A percentile compares a stretch with the other conserved stretches of the same genome.
Conservation (phyloP, 176 grass and related monocot genomes). For the Eleusine coracana region DNA sequence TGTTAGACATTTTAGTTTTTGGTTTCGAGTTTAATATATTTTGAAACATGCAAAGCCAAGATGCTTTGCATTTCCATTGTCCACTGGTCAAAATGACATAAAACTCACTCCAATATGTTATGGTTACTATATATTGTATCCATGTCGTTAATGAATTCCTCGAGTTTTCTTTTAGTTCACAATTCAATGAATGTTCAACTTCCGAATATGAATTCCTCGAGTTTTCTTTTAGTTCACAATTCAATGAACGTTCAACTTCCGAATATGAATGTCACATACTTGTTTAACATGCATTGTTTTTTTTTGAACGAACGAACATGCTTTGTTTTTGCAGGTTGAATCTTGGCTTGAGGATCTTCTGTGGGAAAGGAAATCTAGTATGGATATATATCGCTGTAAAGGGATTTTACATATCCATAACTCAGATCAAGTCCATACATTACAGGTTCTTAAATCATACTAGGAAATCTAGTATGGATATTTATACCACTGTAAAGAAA, state of each 20-base stretch:
- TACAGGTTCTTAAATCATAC: conserved; percentile 67
- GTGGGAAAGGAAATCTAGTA: conserved; percentile 77
- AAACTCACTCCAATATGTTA: neutral
- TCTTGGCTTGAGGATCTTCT: conserved; percentile 97
- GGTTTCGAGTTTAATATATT: neutral
- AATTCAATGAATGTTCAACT: neutral
- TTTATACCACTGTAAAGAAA: conserved; percentile 61
- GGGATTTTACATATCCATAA: conserved; percentile 77
- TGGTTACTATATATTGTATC: neutral
- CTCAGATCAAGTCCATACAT: conserved; percentile 82
- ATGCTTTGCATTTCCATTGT: neutral
- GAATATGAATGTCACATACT: neutral
- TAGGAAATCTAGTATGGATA: conserved; percentile 59
- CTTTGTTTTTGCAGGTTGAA: conserved; percentile 60
- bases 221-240: neutral
- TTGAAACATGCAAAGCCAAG: neutral
- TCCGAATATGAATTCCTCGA: neutral
- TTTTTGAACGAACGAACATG: too few species aligned
- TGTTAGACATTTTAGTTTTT: neutral
- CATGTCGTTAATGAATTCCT: neutral
- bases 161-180: neutral
- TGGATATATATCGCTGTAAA: conserved; percentile 95
- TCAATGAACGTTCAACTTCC: neutral
- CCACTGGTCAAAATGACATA: conserved; percentile 18
- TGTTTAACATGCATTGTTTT: conserved; percentile 18